These are phyloP conservation scores for Hymenoscyphus linearis DNA, from an alignment of 2,329 filamentous ascomycete species.

Conservation along the genomic window DNA sequence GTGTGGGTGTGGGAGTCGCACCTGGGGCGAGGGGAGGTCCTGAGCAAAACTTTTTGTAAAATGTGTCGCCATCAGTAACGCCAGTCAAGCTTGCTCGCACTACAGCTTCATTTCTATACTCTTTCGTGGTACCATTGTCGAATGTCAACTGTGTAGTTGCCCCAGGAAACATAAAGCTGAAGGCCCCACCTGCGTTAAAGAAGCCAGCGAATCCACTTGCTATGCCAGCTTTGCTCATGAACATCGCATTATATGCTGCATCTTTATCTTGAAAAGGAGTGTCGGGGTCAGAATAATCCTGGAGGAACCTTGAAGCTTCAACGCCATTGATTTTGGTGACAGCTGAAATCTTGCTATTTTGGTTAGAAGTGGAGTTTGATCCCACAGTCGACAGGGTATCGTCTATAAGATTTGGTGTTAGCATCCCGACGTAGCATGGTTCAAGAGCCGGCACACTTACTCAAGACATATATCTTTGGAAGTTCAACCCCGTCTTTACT, in stretches of 20 bases:
- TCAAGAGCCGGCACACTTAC: constrained; percentile 3
- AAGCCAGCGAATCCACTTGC: constrained; percentile 19
- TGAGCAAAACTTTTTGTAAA: constrained; percentile 17
- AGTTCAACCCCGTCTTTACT: constrained; percentile 51
- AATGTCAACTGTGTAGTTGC: constrained; percentile 33
- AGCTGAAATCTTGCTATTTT: constrained; percentile 40
- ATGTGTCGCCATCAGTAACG: constrained; percentile 17
- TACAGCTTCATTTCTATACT: constrained; percentile 29
- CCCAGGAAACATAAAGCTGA: constrained; percentile 33
- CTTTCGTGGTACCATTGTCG: constrained; percentile 33
- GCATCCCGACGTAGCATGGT: background rate
- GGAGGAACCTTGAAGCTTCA: constrained; percentile 42
- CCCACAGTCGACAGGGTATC: constrained; percentile 13
- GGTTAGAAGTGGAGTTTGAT: too few relatives aligned
- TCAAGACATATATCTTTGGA: constrained; percentile 40
- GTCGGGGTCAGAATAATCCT: constrained; percentile 36
- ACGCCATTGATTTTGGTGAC: constrained; percentile 49
- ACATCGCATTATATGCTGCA: constrained; percentile 35
- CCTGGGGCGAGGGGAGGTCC: background rate
- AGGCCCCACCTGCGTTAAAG: constrained; percentile 3
- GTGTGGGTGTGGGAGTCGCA: background rate
- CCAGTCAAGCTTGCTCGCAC: constrained; percentile 30
- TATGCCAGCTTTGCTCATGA: constrained; percentile 33
- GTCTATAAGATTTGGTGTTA: background rate
- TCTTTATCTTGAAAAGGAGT: constrained; percentile 32